Base-by-base conservation (phyloP, 768 basidiomycete genomes). In the Serendipita sp. region DNA sequence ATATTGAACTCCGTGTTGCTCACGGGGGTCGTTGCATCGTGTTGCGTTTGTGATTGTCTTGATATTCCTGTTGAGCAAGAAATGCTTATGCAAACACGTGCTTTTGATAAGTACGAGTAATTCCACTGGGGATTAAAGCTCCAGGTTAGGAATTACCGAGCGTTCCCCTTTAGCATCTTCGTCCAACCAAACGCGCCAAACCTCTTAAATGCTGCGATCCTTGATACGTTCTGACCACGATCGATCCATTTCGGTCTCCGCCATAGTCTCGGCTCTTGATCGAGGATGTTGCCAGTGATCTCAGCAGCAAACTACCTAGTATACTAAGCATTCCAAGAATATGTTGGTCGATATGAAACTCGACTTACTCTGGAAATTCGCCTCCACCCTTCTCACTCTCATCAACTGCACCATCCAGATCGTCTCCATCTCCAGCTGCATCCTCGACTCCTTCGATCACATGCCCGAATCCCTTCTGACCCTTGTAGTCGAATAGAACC, bases 401-500 rank as follows among this genome's bases (percentile, higher is more conserved):
- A 65, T 88, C 87, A 33, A 86, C 72, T 24, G 79, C 83, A 44
- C 78, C 80, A 28, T 79, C 80, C 14, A 50, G 50, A 64, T 84
- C 83, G 38, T 38, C 38, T 31, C 82, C 86, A 17, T 78, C 76
- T 9, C 75, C 81, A 0, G 79, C 75, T 2, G 79, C 80, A 41
- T 88, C 84, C 26, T 79, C 82, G 0, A 82, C 81, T 0, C 96
- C 96, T 72, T 99, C 96, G 65, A 99, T 96, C 65, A 99, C 90
- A 73, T 99, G 96, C 0, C 96, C 96, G 70, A 92, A 99, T 1
- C 96, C 96, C 70, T 90, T 92, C 73, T 97, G 93, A 26, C 96
- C 93, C 69, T 94, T 97, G 73, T 98, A 79, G 73, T 99, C 96
- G 72, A 95, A 99, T 68, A 95, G 93, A 3, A 98, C 89, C 90